A percentile compares a stretch with the other conserved stretches of the same genome.
Evolutionary conservation across 1,284 basidiomycete genomes (phyloP).

Genomic region (Cryptococcus sp.): DNA sequence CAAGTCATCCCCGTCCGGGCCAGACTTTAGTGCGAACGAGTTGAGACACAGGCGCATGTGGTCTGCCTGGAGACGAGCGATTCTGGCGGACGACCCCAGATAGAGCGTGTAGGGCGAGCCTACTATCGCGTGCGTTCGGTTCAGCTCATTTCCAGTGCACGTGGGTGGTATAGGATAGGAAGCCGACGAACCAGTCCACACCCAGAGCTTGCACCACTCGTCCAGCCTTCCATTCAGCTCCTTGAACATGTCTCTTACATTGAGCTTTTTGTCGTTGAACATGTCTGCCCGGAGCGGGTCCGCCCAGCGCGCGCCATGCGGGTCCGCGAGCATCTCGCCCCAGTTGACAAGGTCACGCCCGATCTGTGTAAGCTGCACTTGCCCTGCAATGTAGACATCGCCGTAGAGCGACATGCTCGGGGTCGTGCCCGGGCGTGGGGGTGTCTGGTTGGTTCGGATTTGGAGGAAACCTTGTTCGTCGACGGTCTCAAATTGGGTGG

Average conservation of each 20-base stretch:
- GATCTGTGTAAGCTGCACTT: conserved; percentile 35
- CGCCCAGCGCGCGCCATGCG: conserved; percentile 15
- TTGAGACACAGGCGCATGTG: conserved; percentile 39
- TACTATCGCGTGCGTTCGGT: conserved; percentile 2
- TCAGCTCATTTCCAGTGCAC: too few species aligned
- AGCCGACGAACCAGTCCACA: conserved; percentile 31
- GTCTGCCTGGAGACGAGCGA: conserved; percentile 33
- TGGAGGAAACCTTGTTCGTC: conserved; percentile 29
- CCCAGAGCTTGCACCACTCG: conserved; percentile 36
- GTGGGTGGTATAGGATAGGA: neutral
- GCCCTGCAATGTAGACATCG: conserved; percentile 36
- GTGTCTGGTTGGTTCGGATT: conserved; percentile 20
- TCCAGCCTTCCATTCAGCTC: conserved; percentile 34
- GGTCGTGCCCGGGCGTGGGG: conserved; percentile 23
- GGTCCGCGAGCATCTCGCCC: conserved; percentile 29
- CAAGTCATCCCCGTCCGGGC: conserved; percentile 23
- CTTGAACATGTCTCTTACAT: conserved; percentile 24
- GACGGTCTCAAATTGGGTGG: conserved; percentile 28
- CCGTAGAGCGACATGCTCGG: conserved; percentile 28
- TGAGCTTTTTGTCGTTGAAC: conserved; percentile 21
- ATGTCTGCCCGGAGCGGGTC: conserved; percentile 22
- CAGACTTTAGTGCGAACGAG: conserved; percentile 32
- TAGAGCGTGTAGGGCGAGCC: conserved; percentile 34
- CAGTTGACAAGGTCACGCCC: conserved; percentile 34
- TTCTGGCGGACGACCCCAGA: conserved; percentile 30